A percentile compares a stretch with the other conserved stretches of the same genome.
phyloP scores from a whole-genome alignment of 495 filamentous ascomycete genomes.

The Elasticomyces elasticus region DNA sequence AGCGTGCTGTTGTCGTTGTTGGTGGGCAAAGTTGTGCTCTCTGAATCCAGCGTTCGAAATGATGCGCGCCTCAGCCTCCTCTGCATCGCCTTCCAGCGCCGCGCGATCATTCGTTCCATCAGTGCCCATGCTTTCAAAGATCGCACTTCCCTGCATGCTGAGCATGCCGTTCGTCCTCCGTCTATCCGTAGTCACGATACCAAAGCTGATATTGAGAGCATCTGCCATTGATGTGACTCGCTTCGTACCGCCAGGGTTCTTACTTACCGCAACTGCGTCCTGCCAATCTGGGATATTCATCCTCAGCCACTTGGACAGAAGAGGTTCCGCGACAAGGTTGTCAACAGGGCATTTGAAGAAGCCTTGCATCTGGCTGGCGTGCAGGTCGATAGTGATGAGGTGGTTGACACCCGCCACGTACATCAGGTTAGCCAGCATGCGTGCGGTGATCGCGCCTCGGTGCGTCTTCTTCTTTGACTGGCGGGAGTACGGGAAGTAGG shows the following conservation, averaged over 20 bases:
- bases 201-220: slow-evolving; percentile 92
- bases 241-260: slow-evolving; percentile 96
- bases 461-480: slow-evolving; percentile 99
- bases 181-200: slow-evolving; percentile 89
- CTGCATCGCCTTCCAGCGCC: slow-evolving; percentile 12
- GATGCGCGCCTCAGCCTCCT: slow-evolving; percentile 4
- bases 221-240: slow-evolving; percentile 94
- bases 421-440: slow-evolving; percentile 93
- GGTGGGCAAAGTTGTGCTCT: slow-evolving; percentile 59
- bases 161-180: slow-evolving; percentile 44
- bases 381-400: slow-evolving; percentile 92
- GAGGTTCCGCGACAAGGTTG: slow-evolving; percentile 90
- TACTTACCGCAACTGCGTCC: slow-evolving; percentile 91
- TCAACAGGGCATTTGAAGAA: slow-evolving; percentile 98
- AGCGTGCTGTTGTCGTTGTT: background rate
- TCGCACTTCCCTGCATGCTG: slow-evolving; percentile 58
- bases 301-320: slow-evolving; percentile 92
- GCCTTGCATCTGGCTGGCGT: slow-evolving; percentile 89
- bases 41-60: slow-evolving; percentile 54
- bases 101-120: slow-evolving; percentile 27
- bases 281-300: slow-evolving; percentile 78
- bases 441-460: slow-evolving; percentile 87
- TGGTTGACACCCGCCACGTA: slow-evolving; percentile 90
- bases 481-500: slow-evolving; percentile 96
- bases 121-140: slow-evolving; percentile 32